Evolutionary conservation across 805 yeast species (phyloP).

Genomic region (Spencermartinsiella europaea): DNA sequence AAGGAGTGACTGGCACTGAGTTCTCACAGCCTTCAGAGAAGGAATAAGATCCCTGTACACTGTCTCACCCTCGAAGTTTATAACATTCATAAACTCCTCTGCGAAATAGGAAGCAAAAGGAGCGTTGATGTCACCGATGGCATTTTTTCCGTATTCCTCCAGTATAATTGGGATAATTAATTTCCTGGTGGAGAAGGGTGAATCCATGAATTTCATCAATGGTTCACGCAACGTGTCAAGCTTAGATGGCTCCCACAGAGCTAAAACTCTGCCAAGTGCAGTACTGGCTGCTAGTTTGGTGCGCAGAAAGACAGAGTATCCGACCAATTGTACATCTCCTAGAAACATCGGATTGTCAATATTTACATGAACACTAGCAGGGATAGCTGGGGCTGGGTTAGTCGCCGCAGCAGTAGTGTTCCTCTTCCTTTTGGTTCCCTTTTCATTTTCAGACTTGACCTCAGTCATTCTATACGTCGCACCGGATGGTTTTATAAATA

Average conservation of each 20-base stretch:
- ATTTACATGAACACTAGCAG: slow-evolving; percentile 44
- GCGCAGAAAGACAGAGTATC: slow-evolving; percentile 63
- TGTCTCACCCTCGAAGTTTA: slow-evolving; percentile 12
- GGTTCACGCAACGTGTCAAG: slow-evolving; percentile 12
- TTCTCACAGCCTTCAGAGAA: slow-evolving; percentile 73
- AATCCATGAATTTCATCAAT: slow-evolving; percentile 39
- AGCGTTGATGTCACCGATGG: slow-evolving; percentile 3
- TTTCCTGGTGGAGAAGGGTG: slow-evolving; percentile 77
- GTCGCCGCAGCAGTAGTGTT: slow-evolving; percentile 15
- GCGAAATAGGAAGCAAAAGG: slow-evolving; percentile 14
- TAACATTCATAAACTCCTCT: slow-evolving; percentile 12
- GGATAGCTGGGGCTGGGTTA: slow-evolving; percentile 14
- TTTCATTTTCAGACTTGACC: slow-evolving; percentile 24
- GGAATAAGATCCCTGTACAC: slow-evolving; percentile 85
- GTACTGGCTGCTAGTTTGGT: slow-evolving; percentile 72
- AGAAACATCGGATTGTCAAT: slow-evolving; percentile 89
- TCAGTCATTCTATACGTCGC: slow-evolving; percentile 28
- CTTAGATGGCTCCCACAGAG: slow-evolving; percentile 19
- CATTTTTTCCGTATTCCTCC: slow-evolving; percentile 48
- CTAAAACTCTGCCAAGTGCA: slow-evolving; percentile 58
- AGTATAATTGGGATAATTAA: slow-evolving; percentile 62
- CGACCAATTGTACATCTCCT: slow-evolving; percentile 87
- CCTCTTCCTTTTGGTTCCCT: slow-evolving; percentile 4
- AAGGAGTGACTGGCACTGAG: slow-evolving; percentile 78
- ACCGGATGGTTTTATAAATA: slow-evolving; percentile 79